Evolutionary conservation across 169 alveolate species (phyloP).

Genomic region (Eimeria brunetti): DNA sequence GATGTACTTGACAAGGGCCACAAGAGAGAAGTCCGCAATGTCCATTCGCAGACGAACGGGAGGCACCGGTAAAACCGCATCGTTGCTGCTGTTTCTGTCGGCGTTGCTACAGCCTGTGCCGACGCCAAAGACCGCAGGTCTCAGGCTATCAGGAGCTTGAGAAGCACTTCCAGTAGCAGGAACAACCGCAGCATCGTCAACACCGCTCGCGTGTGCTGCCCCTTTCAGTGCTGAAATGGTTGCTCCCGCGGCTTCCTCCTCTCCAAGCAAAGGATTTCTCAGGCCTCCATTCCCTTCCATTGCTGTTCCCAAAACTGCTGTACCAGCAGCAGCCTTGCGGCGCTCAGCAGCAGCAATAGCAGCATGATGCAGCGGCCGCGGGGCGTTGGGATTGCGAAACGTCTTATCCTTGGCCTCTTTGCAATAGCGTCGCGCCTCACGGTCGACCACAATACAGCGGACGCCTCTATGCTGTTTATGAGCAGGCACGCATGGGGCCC

Average conservation of each 20-base stretch:
- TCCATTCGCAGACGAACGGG: slow-evolving; percentile 78
- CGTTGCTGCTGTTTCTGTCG: neutral
- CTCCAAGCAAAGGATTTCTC: neutral
- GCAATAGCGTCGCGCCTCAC: slow-evolving; percentile 77
- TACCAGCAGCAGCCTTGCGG: neutral
- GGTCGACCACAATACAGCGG: slow-evolving; percentile 70
- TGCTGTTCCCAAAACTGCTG: neutral
- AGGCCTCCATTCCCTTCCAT: neutral
- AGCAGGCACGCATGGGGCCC: neutral
- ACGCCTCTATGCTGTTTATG: slow-evolving; percentile 23
- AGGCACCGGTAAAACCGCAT: slow-evolving; percentile 22
- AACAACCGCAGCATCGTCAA: neutral
- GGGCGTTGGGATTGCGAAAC: slow-evolving; percentile 57
- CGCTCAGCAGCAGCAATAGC: slow-evolving; percentile 54
- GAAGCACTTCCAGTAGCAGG: neutral
- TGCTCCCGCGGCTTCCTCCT: neutral
- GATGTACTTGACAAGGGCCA: slow-evolving; percentile 67
- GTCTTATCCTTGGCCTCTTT: slow-evolving; percentile 75
- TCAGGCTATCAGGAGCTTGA: neutral
- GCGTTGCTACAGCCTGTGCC: neutral
- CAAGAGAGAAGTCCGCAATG: slow-evolving; percentile 64
- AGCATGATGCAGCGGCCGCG: slow-evolving; percentile 39
- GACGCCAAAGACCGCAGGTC: neutral
- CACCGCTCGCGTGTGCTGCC: neutral
- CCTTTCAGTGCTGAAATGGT: neutral